phyloP scores from a whole-genome alignment of 495 filamentous ascomycete species.

The Neurospora cerealis region DNA sequence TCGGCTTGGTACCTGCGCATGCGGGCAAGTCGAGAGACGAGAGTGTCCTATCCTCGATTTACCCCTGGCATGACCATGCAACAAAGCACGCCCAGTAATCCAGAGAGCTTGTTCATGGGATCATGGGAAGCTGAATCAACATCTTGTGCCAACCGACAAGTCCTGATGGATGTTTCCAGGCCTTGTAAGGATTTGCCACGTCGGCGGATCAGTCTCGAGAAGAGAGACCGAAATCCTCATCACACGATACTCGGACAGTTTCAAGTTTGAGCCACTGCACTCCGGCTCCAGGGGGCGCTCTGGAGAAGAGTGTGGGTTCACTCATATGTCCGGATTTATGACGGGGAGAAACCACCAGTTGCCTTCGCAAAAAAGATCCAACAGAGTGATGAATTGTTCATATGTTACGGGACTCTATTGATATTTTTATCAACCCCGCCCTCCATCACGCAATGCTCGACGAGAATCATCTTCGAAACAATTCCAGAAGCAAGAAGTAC shows the following conservation, averaged over 20 bases:
- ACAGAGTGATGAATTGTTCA: neutral
- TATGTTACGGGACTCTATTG: neutral
- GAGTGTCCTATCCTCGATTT: neutral
- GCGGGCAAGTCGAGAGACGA: neutral
- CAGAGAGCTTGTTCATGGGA: neutral
- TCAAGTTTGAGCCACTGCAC: neutral
- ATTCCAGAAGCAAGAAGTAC: neutral
- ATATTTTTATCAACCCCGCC: neutral
- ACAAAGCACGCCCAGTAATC: neutral
- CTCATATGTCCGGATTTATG: neutral
- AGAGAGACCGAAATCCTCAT: neutral
- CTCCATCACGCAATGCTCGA: neutral
- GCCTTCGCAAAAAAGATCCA: neutral
- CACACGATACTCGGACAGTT: neutral
- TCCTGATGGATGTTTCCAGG: neutral
- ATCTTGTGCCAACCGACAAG: neutral
- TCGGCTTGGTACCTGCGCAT: neutral
- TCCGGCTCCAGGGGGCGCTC: neutral
- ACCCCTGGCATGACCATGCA: neutral
- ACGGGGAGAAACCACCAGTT: neutral
- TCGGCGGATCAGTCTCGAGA: neutral
- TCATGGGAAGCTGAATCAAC: neutral
- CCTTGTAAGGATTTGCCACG: neutral
- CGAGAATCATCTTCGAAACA: neutral
- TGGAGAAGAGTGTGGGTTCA: neutral